Percentiles rank a stretch among this genome's conserved stretches.
Evolutionary conservation across 139 green algal genomes (phyloP).

Genomic region (Ettlia oleoabundans): DNA sequence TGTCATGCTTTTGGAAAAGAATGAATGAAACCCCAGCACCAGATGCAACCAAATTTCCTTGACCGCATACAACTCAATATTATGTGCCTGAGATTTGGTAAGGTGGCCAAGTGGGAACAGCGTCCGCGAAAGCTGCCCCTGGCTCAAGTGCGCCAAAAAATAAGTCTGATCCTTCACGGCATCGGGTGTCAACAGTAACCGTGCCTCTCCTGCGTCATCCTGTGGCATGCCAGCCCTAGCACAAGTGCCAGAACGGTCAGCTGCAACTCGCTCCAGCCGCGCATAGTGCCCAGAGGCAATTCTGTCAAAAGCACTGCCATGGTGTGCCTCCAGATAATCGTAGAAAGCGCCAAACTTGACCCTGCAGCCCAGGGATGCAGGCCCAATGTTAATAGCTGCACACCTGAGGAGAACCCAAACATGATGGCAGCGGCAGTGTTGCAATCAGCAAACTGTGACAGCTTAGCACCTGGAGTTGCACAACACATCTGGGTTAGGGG

Average conservation of each 20-base stretch:
- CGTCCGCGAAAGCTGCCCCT: slow-evolving; percentile 74
- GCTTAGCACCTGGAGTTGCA: slow-evolving; percentile 87
- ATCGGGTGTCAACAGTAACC: slow-evolving; percentile 78
- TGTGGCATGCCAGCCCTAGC: not conserved
- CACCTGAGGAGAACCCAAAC: not conserved
- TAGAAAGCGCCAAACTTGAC: slow-evolving; percentile 95
- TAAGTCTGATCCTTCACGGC: slow-evolving; percentile 95
- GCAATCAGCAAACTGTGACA: too few species aligned
- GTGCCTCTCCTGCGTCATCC: slow-evolving; percentile 9
- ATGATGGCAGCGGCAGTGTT: not conserved
- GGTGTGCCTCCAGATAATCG: slow-evolving; percentile 73
- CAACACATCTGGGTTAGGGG: slow-evolving; percentile 97
- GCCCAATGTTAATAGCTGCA: not conserved
- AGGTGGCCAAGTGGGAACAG: slow-evolving; percentile 95
- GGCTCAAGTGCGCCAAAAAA: slow-evolving; percentile 84
- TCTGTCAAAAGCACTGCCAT: slow-evolving; percentile 63
- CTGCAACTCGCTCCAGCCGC: slow-evolving; percentile 27
- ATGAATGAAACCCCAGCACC: too few species aligned
- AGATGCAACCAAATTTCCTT: too few species aligned
- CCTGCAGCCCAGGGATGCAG: slow-evolving; percentile 30
- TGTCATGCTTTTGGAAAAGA: too few species aligned
- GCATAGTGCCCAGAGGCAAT: slow-evolving; percentile 88
- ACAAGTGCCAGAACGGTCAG: slow-evolving; percentile 8
- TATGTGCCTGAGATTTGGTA: slow-evolving; percentile 78
- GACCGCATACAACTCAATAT: too few species aligned